Evolutionary conservation across 1,284 basidiomycete genomes (phyloP).

Genomic region (Kwoniella shivajii): DNA sequence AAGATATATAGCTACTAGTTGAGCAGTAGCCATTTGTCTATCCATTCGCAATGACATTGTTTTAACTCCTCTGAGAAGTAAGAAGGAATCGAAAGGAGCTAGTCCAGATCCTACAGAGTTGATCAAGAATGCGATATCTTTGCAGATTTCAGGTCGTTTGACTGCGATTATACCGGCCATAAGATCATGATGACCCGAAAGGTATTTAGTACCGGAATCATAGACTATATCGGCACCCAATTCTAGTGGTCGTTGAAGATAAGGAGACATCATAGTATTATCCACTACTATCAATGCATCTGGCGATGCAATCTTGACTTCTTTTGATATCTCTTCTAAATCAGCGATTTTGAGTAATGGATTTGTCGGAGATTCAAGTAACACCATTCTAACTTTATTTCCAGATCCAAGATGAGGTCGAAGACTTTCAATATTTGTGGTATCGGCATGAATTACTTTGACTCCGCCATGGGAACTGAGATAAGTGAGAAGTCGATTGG

Average conservation of each 20-base stretch:
- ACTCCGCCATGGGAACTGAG: conserved; percentile 85
- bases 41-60: conserved; percentile 97
- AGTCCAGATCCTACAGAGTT: conserved; percentile 98
- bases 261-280: conserved; percentile 99
- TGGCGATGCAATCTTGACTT: conserved; percentile 78
- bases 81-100: conserved; percentile 93
- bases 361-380: conserved; percentile 97
- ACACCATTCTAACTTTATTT: conserved; percentile 76
- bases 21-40: conserved; percentile 82
- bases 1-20: conserved; percentile 85
- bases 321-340: conserved; percentile 73
- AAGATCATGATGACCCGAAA: conserved; percentile 97
- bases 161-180: conserved; percentile 97
- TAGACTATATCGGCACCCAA: conserved; percentile 97
- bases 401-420: conserved; percentile 66
- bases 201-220: conserved; percentile 97
- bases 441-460: conserved; percentile 91
- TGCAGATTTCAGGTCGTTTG: conserved; percentile 85
- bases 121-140: conserved; percentile 88
- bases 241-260: conserved; percentile 92
- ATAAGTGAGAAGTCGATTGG: conserved; percentile 93
- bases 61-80: conserved; percentile 93
- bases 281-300: conserved; percentile 89
- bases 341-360: conserved; percentile 95
- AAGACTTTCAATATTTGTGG: conserved; percentile 65